Percentiles rank a stretch among this genome's conserved stretches.
Evolutionary conservation across 805 yeast species (phyloP).

Genomic region (Saturnispora halmiae): DNA sequence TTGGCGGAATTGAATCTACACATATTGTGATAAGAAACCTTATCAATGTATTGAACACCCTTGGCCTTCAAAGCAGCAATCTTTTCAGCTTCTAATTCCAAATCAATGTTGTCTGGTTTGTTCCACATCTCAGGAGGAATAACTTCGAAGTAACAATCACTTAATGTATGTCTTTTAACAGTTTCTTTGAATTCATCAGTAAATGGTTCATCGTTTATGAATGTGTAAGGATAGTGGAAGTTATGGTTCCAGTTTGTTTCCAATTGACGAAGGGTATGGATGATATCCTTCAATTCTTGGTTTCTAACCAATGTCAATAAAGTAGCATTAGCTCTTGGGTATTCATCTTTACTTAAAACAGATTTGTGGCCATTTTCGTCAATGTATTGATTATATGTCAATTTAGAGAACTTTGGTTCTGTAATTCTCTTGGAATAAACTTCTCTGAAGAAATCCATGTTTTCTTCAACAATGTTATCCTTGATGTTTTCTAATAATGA

Average conservation of each 20-base stretch:
- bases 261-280: conserved; percentile 49
- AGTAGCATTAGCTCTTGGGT: conserved; percentile 59
- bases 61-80: conserved; percentile 31
- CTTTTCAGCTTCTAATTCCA: conserved; percentile 29
- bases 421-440: conserved; percentile 28
- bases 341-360: conserved; percentile 25
- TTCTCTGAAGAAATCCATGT: conserved; percentile 29
- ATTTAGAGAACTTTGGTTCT: conserved; percentile 27
- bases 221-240: conserved; percentile 87
- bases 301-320: conserved; percentile 69
- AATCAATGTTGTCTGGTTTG: conserved; percentile 38
- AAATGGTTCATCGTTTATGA: conserved; percentile 77
- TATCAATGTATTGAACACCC: conserved; percentile 52
- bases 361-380: conserved; percentile 23
- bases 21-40: conserved; percentile 69
- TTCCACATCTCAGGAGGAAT: conserved; percentile 44
- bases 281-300: conserved; percentile 46
- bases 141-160: conserved; percentile 43
- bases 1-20: conserved; percentile 69
- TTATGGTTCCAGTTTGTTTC: conserved; percentile 67
- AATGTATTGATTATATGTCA: conserved; percentile 25
- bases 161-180: conserved; percentile 38
- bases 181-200: conserved; percentile 59
- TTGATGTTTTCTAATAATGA: conserved; percentile 18
- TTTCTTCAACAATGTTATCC: conserved; percentile 26